phyloP scores from a whole-genome alignment of 768 basidiomycete species.

The Dioszegia aurantiaca region DNA sequence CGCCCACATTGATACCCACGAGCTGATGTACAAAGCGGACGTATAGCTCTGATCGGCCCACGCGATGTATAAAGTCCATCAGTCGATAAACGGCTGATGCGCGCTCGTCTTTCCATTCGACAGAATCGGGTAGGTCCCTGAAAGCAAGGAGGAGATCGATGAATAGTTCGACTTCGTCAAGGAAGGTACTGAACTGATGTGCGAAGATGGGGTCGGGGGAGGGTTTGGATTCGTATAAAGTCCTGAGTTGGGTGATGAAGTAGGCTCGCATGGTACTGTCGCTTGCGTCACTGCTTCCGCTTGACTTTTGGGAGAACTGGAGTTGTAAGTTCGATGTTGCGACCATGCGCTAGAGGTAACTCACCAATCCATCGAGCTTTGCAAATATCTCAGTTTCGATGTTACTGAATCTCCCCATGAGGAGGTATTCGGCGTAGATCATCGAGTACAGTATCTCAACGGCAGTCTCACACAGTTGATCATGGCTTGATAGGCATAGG shows the following conservation, averaged over 20 bases:
- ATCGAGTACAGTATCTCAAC: conserved; percentile 91
- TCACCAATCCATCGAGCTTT: conserved; percentile 84
- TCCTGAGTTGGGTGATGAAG: conserved; percentile 84
- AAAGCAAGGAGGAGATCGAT: conserved; percentile 83
- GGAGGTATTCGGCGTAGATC: conserved; percentile 81
- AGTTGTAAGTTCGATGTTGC: conserved; percentile 43
- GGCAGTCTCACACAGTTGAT: conserved; percentile 81
- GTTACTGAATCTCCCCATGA: conserved; percentile 75
- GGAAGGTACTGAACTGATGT: conserved; percentile 72
- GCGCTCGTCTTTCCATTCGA: conserved; percentile 91
- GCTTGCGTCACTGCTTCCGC: conserved; percentile 58
- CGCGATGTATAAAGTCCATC: conserved; percentile 90
- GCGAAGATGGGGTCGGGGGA: conserved; percentile 76
- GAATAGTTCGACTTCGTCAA: conserved; percentile 88
- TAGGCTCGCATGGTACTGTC: conserved; percentile 72
- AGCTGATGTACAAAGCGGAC: conserved; percentile 95
- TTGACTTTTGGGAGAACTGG: conserved; percentile 24
- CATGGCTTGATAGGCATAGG: conserved; percentile 90
- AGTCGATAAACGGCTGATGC: conserved; percentile 85
- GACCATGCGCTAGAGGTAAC: conserved; percentile 42
- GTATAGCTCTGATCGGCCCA: conserved; percentile 88
- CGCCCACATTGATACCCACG: conserved; percentile 63
- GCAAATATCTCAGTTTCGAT: conserved; percentile 92
- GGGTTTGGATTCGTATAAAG: conserved; percentile 74
- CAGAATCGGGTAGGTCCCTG: conserved; percentile 82